Evolutionary conservation across 352 stramenopile species (phyloP).

Genomic region (Phytophthora ramorum): DNA sequence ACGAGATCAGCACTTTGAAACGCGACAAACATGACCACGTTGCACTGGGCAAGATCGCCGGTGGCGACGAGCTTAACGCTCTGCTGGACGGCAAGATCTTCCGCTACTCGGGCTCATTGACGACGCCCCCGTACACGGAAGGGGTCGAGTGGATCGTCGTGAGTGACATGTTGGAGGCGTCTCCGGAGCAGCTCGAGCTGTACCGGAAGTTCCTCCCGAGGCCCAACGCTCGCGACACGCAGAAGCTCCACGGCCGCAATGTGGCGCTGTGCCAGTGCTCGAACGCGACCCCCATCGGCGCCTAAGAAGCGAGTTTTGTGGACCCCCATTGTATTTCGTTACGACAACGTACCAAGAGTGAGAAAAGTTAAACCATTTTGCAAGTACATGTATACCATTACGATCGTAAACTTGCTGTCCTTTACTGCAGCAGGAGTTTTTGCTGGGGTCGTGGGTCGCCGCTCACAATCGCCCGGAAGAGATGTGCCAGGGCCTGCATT

Average conservation of each 20-base stretch:
- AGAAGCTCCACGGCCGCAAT: conserved; percentile 54
- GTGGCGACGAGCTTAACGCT: conserved; percentile 29
- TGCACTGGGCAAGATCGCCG: conserved; percentile 39
- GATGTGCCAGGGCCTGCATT: conserved; percentile 21
- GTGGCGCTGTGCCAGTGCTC: conserved; percentile 40
- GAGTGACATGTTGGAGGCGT: conserved; percentile 55
- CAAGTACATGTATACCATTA: conserved; percentile 21
- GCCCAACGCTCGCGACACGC: conserved; percentile 60
- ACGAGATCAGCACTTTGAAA: conserved; percentile 45
- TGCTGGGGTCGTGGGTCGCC: conserved; percentile 21
- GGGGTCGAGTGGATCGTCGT: conserved; percentile 77
- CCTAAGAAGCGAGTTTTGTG: conserved; percentile 9
- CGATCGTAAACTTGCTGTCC: conserved; percentile 12
- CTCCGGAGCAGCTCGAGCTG: conserved; percentile 51
- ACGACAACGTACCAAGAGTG: neutral
- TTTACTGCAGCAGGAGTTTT: conserved; percentile 27
- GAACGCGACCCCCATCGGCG: conserved; percentile 23
- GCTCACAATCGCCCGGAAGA: conserved; percentile 33
- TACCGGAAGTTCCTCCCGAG: conserved; percentile 52
- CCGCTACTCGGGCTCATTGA: conserved; percentile 71
- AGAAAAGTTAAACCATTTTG: conserved; percentile 10
- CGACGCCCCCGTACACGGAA: conserved; percentile 78
- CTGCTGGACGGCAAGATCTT: conserved; percentile 53
- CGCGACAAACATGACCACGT: conserved; percentile 32
- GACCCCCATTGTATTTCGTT: neutral